Conservation (phyloP, 805 yeast genomes). For the Cyberlindnera maritima region DNA sequence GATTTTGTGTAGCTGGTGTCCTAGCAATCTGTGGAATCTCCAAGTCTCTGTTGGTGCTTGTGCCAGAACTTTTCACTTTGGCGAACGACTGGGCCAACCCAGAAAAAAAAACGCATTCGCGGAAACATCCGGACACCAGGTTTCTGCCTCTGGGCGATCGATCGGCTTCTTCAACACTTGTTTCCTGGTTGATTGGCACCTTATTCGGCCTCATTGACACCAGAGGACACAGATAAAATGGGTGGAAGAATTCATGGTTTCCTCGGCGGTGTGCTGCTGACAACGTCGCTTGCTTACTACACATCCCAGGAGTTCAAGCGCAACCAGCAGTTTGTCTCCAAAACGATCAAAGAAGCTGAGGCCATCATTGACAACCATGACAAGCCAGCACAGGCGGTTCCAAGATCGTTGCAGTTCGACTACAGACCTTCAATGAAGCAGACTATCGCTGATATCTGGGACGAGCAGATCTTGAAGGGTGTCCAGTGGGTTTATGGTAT, state of each 20-base stretch:
- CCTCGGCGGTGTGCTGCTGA: constrained; percentile 58
- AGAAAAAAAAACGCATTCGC: constrained; percentile 5
- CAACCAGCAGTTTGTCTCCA: constrained; percentile 45
- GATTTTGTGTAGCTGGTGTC: too few species aligned
- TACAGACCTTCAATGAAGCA: constrained; percentile 51
- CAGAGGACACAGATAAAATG: constrained; percentile 29
- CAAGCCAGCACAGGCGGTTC: constrained; percentile 39
- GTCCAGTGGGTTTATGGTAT: constrained; percentile 63
- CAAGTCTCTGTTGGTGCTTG: neutral
- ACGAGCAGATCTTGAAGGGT: constrained; percentile 61
- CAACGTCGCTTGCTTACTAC: constrained; percentile 60
- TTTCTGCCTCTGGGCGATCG: too few species aligned
- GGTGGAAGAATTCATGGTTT: constrained; percentile 55
- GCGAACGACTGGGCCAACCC: neutral
- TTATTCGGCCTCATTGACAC: too few species aligned
- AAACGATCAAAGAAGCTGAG: constrained; percentile 46
- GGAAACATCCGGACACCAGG: constrained; percentile 15
- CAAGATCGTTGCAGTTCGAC: constrained; percentile 40
- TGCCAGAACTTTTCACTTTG: constrained; percentile 1
- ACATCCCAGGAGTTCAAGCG: constrained; percentile 54
- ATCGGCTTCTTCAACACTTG: neutral
- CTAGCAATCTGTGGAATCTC: too few species aligned
- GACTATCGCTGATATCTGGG: constrained; percentile 77
- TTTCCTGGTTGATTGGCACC: neutral
- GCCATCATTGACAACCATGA: constrained; percentile 52